Conservation (phyloP, 2,329 filamentous ascomycete species). For the Aspergillus bombycis region DNA sequence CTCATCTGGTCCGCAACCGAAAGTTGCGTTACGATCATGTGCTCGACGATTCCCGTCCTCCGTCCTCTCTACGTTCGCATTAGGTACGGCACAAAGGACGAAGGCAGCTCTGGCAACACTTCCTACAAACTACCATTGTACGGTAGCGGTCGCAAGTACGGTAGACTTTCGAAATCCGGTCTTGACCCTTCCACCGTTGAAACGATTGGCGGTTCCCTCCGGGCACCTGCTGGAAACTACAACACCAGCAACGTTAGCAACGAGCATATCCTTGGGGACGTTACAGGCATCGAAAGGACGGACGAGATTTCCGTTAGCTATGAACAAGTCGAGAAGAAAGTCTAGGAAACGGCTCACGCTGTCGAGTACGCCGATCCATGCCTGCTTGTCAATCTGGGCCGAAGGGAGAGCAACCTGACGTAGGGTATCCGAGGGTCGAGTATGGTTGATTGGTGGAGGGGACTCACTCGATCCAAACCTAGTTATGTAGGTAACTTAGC, state of each 20-base stretch:
- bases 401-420: neutral
- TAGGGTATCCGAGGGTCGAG: neutral
- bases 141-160: constrained; percentile 18
- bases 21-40: constrained; percentile 27
- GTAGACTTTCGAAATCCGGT: constrained; percentile 8
- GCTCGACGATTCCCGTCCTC: constrained; percentile 26
- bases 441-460: neutral
- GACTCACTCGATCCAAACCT: neutral
- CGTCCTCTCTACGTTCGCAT: constrained; percentile 22
- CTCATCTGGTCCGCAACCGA: constrained; percentile 30
- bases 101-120: constrained; percentile 16
- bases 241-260: constrained; percentile 17
- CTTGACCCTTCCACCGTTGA: neutral
- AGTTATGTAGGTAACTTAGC: neutral
- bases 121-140: constrained; percentile 28
- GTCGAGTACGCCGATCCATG: neutral
- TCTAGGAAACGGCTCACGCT: neutral
- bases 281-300: constrained; percentile 25
- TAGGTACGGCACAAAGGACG: constrained; percentile 21
- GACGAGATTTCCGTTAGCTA: constrained; percentile 23
- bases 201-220: neutral
- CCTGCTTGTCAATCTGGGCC: neutral
- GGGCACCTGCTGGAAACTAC: neutral
- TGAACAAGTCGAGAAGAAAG: constrained; percentile 43
- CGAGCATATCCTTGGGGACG: constrained; percentile 23